phyloP scores from a whole-genome alignment of 2,329 filamentous ascomycete species.

The Colletotrichum agaves region DNA sequence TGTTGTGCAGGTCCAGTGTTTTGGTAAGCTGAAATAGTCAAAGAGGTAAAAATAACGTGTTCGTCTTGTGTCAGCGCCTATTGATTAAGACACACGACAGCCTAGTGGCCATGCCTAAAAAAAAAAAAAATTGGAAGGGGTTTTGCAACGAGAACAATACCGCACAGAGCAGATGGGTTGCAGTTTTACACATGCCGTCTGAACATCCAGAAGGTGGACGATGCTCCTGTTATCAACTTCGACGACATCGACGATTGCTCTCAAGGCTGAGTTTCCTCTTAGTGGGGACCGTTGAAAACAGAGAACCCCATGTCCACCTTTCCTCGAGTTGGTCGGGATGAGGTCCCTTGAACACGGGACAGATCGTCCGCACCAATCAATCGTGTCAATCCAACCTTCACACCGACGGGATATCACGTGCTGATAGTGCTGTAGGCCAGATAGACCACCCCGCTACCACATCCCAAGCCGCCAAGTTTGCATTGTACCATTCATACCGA shows the following conservation, averaged over 20 bases:
- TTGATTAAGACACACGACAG: constrained; percentile 15
- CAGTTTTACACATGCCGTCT: background rate
- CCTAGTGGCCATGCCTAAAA: background rate
- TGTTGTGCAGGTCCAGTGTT: background rate
- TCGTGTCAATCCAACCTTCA: too few relatives aligned
- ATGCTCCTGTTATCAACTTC: constrained; percentile 10
- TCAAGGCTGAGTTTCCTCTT: constrained; percentile 7
- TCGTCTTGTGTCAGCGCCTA: constrained; percentile 4
- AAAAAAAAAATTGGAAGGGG: background rate
- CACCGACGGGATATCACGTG: constrained; percentile 2
- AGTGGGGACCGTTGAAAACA: constrained; percentile 4
- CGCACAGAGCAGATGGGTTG: background rate
- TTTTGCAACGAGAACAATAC: background rate
- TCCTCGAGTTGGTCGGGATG: constrained; percentile 28
- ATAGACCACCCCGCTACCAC: background rate
- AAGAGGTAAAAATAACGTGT: background rate
- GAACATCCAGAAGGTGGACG: background rate
- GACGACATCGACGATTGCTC: background rate
- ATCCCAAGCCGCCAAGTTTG: background rate
- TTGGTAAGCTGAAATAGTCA: background rate
- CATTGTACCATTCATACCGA: background rate
- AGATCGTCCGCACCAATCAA: constrained; percentile 35
- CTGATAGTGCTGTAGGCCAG: background rate
- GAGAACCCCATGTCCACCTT: constrained; percentile 9
- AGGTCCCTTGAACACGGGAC: constrained; percentile 22